Evolutionary conservation across 768 basidiomycete species (phyloP).

Genomic region (Leccinum pellstonianum): DNA sequence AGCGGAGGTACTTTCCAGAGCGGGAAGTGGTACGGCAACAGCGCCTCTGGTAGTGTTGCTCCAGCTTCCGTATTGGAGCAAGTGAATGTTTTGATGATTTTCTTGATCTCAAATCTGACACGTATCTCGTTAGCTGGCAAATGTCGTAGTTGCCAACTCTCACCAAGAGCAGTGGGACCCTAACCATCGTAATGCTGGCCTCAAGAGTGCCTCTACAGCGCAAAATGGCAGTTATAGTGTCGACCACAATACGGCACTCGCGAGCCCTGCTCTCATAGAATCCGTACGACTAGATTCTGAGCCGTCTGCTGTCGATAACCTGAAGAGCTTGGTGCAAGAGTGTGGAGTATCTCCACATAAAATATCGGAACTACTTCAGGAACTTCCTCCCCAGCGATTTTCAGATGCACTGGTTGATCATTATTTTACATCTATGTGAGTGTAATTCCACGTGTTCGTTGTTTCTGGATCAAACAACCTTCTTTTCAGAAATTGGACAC

Average conservation of each 20-base stretch:
- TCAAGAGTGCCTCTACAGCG: conserved; percentile 8
- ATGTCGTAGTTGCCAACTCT: conserved; percentile 47
- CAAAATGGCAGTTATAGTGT: conserved; percentile 27
- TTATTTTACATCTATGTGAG: conserved; percentile 75
- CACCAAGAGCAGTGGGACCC: conserved; percentile 31
- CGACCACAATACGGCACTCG: conserved; percentile 30
- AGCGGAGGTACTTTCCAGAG: conserved; percentile 76
- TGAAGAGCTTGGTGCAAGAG: conserved; percentile 84
- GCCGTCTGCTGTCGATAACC: conserved; percentile 70
- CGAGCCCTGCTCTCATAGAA: conserved; percentile 37
- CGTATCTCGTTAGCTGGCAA: conserved; percentile 44
- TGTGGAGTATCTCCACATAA: conserved; percentile 91
- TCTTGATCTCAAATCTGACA: conserved; percentile 22
- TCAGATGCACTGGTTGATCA: conserved; percentile 80
- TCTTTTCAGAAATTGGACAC: conserved; percentile 77
- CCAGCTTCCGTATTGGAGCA: conserved; percentile 78
- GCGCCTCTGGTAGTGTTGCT: conserved; percentile 80
- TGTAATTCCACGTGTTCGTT: conserved; percentile 6
- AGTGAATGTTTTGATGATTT: conserved; percentile 41
- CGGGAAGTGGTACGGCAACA: conserved; percentile 84
- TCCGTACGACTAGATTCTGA: conserved; percentile 43
- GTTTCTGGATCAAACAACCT: not conserved
- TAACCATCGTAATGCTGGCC: conserved; percentile 14
- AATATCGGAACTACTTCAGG: conserved; percentile 84
- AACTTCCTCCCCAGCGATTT: conserved; percentile 75